Evolutionary conservation across 805 yeast species (phyloP), one percentile per base, ranked within the genome.

Genomic region (Saccharomycopsis vini): DNA sequence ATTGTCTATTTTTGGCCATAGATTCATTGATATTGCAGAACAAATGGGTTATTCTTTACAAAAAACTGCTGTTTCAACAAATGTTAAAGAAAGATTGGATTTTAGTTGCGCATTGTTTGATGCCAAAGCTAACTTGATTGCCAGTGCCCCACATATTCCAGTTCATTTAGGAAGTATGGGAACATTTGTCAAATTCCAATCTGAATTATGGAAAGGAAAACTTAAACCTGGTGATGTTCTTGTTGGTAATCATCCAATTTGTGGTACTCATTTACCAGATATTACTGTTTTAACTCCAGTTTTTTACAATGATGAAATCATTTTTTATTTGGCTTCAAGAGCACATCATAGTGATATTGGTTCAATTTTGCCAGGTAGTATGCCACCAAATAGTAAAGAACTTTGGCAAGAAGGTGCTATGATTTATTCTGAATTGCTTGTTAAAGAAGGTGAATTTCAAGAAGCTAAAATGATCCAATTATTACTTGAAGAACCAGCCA

Each of bases 311-410:
- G 68, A 64, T 19, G 60, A 66, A 42, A 71, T 86, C 29, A 74
- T 87, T 22, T 89, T 89, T 59, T 89, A 86, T 69, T 88, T 86
- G 12, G 97, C 97, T 0, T 81, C 95, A 0, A 71, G 97, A 51
- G 97, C 96, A 2, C 97, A 89, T 62, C 97, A 90, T 63, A 89
- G 96, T 4, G 97, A 89, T 61, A 89, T 90, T 56, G 97, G 97
- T 15, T 94, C 95, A 12, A 75, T 81, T 46, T 63, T 86, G 29
- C 95, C 97, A 1, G 97, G 97, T 1, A 82, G 95, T 0, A 87
- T 89, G 88, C 96, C 97, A 13, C 95, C 96, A 7, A 79, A 82
- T 56, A 86, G 96, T 2, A 85, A 79, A 55, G 78, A 79, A 47
- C 63, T 90, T 33, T 81, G 77, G 69, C 89, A 89, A 57, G 97